Base-by-base conservation (phyloP, 306 rosid genomes). In the Boehmeria nivea region DNA sequence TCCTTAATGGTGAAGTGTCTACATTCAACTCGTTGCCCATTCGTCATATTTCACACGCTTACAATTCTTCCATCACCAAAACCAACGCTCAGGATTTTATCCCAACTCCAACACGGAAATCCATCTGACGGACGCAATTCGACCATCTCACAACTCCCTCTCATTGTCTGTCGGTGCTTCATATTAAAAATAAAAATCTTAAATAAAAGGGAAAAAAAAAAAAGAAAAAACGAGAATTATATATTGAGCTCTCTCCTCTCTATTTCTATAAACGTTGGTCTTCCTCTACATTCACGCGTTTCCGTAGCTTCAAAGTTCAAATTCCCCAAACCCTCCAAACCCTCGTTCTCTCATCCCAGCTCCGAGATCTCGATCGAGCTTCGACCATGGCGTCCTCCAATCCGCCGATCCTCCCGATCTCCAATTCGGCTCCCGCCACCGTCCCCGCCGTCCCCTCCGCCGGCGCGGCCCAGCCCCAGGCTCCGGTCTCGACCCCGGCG, bases 321-420 rank as follows among this genome's bases (percentile, higher is more conserved):
- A 21, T 20, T n/a, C 24, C 10, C 1, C 12, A 37, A 50, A 10
- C 42, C 15, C n/a, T 19, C 13, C 12, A 31, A 31, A 31, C 25
- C 28, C 14, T 26, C 12, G 52, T 16, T 38, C 48, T 51, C 39
- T 21, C 4, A 10, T 15, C 17, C 22, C n/a, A n/a, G n/a, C n/a
- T n/a, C n/a, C n/a, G n/a, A n/a, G n/a, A n/a, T n/a, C n/a, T n/a
- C n/a, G n/a, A n/a, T n/a, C n/a, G n/a, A n/a, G n/a, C n/a, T n/a
- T n/a, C 69, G 48, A 66, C 75, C 21, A 85, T 82, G 85, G 13
- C 88, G 4, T 58, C 84, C 43, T 13, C 95, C 9, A 43, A 75
- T 10, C 81, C 83, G 16, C 82, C 83, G 34, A 24, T 76, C 6
- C 94, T 80, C 52, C 97, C 94, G 3, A 49, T 87, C 55, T 46